Conservation (phyloP, 2,329 filamentous ascomycete species). For the Tricladium varicosporioides region DNA sequence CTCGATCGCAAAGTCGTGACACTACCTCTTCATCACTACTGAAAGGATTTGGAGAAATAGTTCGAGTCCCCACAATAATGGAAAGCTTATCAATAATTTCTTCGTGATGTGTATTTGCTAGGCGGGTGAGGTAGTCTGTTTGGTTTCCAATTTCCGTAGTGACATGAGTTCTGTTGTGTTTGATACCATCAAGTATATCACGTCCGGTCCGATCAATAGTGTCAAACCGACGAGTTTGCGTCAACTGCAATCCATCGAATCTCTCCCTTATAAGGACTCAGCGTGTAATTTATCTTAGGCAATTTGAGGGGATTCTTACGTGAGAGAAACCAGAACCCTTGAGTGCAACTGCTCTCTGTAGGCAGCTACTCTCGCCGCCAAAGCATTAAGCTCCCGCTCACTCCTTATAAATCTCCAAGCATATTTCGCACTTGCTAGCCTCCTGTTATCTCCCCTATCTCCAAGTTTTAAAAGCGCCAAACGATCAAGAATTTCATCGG, state of each 20-base stretch:
- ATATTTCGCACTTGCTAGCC: background rate
- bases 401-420: slow-evolving; percentile 1
- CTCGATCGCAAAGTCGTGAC: background rate
- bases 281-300: background rate
- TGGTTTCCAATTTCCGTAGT: slow-evolving; percentile 1
- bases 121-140: slow-evolving; percentile 3
- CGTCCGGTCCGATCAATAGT: slow-evolving; percentile 3
- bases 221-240: slow-evolving; percentile 3
- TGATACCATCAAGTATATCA: slow-evolving; percentile 4
- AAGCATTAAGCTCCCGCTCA: background rate
- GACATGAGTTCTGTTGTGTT: background rate
- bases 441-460: background rate
- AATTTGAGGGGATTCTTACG: background rate
- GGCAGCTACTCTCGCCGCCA: background rate
- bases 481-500: slow-evolving; percentile 1
- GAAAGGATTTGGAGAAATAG: background rate
- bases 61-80: background rate
- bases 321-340: background rate
- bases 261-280: background rate
- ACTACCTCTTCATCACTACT: background rate
- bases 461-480: background rate
- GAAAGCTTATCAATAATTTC: slow-evolving; percentile 3
- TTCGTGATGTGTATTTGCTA: background rate
- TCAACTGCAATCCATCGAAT: background rate
- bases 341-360: slow-evolving; percentile 2